phyloP scores from a whole-genome alignment of 108 stramenopile species.

The Skeletonema costatum region DNA sequence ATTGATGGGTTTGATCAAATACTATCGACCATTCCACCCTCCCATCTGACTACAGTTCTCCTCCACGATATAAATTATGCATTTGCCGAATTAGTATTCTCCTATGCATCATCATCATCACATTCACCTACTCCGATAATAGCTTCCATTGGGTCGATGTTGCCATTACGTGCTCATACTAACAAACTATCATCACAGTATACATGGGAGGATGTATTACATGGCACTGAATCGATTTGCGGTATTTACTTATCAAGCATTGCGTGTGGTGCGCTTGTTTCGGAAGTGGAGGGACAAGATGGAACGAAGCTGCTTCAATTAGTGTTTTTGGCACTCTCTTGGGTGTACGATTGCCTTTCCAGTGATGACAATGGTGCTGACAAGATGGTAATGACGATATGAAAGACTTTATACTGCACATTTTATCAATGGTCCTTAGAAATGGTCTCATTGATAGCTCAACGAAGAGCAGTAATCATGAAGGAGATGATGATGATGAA shows the following conservation, averaged over 20 bases:
- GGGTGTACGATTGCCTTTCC: constrained; percentile 40
- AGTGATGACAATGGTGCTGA: background rate
- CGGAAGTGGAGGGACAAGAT: background rate
- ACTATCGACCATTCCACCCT: constrained; percentile 8
- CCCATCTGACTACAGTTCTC: constrained; percentile 18
- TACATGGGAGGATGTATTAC: constrained; percentile 31
- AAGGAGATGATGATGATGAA: constrained; percentile 26
- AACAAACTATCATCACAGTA: background rate
- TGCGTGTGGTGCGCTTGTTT: constrained; percentile 21
- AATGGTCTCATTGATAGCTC: constrained; percentile 9
- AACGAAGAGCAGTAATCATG: background rate
- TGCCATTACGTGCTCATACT: background rate
- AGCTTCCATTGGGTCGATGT: background rate
- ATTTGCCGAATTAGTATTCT: constrained; percentile 23
- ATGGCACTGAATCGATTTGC: constrained; percentile 41
- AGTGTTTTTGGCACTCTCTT: constrained; percentile 33
- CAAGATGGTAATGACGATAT: background rate
- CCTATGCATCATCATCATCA: constrained; percentile 19
- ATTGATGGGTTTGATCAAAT: constrained; percentile 27
- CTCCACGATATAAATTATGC: constrained; percentile 30
- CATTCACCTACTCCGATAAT: background rate
- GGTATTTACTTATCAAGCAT: constrained; percentile 42
- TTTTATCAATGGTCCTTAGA: constrained; percentile 12
- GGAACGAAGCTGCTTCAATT: constrained; percentile 9
- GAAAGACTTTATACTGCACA: constrained; percentile 18